Evolutionary conservation across 805 yeast genomes (phyloP), one percentile per base, ranked within the genome.

Genomic region (Wilhelminamyces savonicus): DNA sequence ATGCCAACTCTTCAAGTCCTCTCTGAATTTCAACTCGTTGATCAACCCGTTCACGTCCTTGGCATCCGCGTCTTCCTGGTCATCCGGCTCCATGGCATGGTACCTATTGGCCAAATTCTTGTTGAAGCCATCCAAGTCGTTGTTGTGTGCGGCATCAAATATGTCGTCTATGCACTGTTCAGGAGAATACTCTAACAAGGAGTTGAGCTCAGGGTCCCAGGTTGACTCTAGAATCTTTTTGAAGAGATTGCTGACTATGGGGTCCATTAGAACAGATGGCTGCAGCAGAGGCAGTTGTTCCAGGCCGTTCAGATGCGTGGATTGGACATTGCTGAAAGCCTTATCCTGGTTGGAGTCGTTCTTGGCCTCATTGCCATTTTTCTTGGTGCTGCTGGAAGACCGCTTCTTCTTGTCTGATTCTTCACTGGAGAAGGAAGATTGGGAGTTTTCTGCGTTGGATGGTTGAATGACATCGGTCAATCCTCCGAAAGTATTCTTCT

Each of bases 121-220:
- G 11, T 39, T 36, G 33, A 35, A 37, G 10, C 39, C 40, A 18
- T 29, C 16, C 10, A 36, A 42, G 15, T n/a, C n/a, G 19, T 17
- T 17, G 19, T 39, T 27, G 15, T 74, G 71, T 1, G 84, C 82
- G 18, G 83, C 82, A 17, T 71, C 67, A 34, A 84, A 70, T 2
- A 88, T 81, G 52, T 85, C 94, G 19, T 76, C 76, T 8, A 87
- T 67, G 38, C 88, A 74, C 34, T 78, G 83, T 28, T 70, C 69
- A 0, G 95, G 90, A 9, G 78, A 62, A 28, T 50, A 66, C 62
- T 58, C 82, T 74, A 62, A 48, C 26, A 57, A 52, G 32, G 61
- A 61, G 48, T 54, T 54, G 23, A 65, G 44, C 28, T 62, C 64
- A 0, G 69, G 69, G 32, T 76, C 83, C 86, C 85, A 78, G 0